Evolutionary conservation across 805 yeast genomes (phyloP), one percentile per base, ranked within the genome.

Genomic region (Saturnispora serradocipensis): DNA sequence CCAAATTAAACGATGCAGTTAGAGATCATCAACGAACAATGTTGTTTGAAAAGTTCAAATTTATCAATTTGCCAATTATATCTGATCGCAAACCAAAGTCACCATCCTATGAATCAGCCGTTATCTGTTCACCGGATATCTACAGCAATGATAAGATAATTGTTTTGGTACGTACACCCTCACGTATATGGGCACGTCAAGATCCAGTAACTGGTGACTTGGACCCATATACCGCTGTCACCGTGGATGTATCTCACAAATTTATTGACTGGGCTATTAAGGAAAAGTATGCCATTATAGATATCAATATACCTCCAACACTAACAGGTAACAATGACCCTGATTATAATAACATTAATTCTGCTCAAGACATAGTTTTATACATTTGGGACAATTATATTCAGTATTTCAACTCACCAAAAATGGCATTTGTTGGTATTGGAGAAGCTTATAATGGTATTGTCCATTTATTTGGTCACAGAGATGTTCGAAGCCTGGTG

Each of bases 311-410:
- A 32, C 96, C 97, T 1, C 76, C 83, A 3, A 68, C 73, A 20
- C 70, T 73, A 30, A 60, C 74, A 28, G 72, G 71, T 45, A 55
- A 64, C 39, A 77, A 75, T 42, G 81, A 77, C 48, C 72, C 72
- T 39, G 69, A 72, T 46, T 83, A 83, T 62, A 81, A 82, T 55
- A 80, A 85, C 34, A 73, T 78, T 30, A 78, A 79, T 10, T 76
- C 84, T 18, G 76, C 93, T 1, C 96, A 88, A 64, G 97, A 89
- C 60, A 73, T 86, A 1, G 62, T 88, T 43, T 66, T 86, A 10
- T 86, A 86, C 63, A 61, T 93, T 16, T 93, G 98, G 97, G 98
- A 91, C 65, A 87, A 89, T 64, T 88, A 87, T 61, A 69, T 93
- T 49, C 81, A 84, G 54, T 87, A 84, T 63, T 86, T 89, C 58